Evolutionary conservation across 2,329 filamentous ascomycete species (phyloP), one percentile per base, ranked within the genome.

Genomic region (Aspergillus awamori): DNA sequence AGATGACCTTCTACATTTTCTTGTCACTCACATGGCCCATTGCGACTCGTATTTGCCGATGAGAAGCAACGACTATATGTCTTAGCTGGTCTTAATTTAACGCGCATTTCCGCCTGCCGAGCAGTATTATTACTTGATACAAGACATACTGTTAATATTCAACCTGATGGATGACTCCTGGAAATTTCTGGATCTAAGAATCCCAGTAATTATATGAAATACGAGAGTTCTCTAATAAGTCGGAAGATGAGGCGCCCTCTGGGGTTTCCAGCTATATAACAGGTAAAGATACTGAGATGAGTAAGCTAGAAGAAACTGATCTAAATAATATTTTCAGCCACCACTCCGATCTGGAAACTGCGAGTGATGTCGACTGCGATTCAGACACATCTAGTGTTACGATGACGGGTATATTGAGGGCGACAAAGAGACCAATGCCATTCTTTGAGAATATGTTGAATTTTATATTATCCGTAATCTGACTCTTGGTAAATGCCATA

Each of bases 61-160:
- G 57, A 67, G 61, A 65, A 61, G 43, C 55, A 67, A 55, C 36
- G 39, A 47, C 36, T 65, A 58, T 67, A 65, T 58, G 8, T 60
- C 2, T 38, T 63, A 6, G 39, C 60, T 22, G 56, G 49, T 28
- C 43, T 68, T 13, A 62, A 65, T 60, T 56, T 65, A 39, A 65
- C 57, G 1, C 63, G 61, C 30, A 49, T 68, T 53, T 58, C 63
- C n/a, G 57, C 60, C 52, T 66, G 57, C 28, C 57, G 60, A 43
- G 57, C 53, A 52, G 66, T 68, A 11, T 68, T 52, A 52, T 55
- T 68, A 8, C 65, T 68, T 48, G 45, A 68, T 52, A 68, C 53
- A 39, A 54, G 57, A 53, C 15, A 49, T 58, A 8, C 22, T 41
- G n/a, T 58, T 43, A 55, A 61, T 15, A 8, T 60, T 39, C 54